Conservation (phyloP, 331 rosid genomes). For the Quercus lobata region DNA sequence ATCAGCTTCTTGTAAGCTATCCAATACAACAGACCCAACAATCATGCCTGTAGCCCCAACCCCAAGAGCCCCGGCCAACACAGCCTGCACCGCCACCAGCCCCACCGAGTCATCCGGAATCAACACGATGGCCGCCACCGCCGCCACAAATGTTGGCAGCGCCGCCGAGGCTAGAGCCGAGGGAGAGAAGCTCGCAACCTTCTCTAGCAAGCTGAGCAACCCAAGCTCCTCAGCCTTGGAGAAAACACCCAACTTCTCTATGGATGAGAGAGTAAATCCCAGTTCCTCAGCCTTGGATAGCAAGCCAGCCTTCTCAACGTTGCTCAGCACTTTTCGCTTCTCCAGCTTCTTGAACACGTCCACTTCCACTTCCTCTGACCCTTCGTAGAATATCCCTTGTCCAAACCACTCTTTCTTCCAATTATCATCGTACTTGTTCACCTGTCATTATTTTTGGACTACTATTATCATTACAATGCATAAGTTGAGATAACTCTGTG, state of each 20-base stretch:
- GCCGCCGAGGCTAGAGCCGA: slow-evolving; percentile 70
- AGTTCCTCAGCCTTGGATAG: slow-evolving; percentile 81
- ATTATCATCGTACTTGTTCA: slow-evolving; percentile 67
- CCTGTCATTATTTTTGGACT: slow-evolving; percentile 28
- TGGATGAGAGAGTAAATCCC: slow-evolving; percentile 81
- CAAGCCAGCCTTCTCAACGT: slow-evolving; percentile 78
- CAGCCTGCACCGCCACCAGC: slow-evolving; percentile 52
- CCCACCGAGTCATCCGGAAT: slow-evolving; percentile 79
- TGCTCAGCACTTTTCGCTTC: slow-evolving; percentile 78
- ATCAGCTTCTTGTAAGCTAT: slow-evolving; percentile 87
- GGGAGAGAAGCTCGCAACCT: slow-evolving; percentile 46
- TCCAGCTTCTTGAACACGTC: slow-evolving; percentile 93
- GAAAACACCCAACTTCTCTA: slow-evolving; percentile 78
- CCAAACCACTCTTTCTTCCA: slow-evolving; percentile 97
- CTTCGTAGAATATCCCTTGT: slow-evolving; percentile 87
- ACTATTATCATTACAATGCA: neutral
- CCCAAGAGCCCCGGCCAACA: slow-evolving; percentile 60
- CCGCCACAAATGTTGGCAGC: slow-evolving; percentile 61
- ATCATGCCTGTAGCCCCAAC: slow-evolving; percentile 69
- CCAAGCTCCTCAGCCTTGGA: slow-evolving; percentile 93
- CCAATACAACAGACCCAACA: slow-evolving; percentile 69
- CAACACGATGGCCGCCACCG: slow-evolving; percentile 50
- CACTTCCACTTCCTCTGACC: slow-evolving; percentile 75
- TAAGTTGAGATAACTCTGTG: neutral
- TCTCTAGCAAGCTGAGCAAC: slow-evolving; percentile 76